Evolutionary conservation across 768 basidiomycete species (phyloP), one percentile per base, ranked within the genome.

Genomic region (Amanita thiersii): DNA sequence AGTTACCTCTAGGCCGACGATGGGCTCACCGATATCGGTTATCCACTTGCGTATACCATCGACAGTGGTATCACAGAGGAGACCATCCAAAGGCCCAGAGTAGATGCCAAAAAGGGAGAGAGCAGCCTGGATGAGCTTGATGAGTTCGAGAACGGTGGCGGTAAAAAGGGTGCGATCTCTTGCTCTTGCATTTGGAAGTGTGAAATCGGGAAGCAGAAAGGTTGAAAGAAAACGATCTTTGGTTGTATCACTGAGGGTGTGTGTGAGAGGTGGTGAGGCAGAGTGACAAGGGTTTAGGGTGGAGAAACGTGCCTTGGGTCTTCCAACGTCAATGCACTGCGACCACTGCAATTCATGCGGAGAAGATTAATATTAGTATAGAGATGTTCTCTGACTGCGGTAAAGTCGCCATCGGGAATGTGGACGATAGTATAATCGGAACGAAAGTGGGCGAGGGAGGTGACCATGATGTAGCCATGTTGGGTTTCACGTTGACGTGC

Each of bases 351-450:
- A 2, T 86, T 87, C 75, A 88, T 80, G n/a, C 88, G 75, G 31
- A 87, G 69, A 15, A 91, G 69, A 57, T 84, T 82, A 50, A 90
- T 86, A 53, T 90, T 91, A 38, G 79, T 70, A 58, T 84, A 86
- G 21, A 91, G 72, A 48, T 76, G 77, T 44, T 84, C 76, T 46
- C 72, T 73, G 23, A 70, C 68, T 28, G 71, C 68, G 14, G 73
- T 67, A 59, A 80, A 85, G 57, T 81, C 68, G 25, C 83, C 88
- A 33, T 69, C 61, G 0, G 86, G 86, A 39, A 91, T 77, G 45
- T 75, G 79, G 23, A 90, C 82, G 46, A 90, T 87, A 43, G 85
- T 85, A 56, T 78, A 86, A 65, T 90, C 87, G 1, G 86, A 88
- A 42, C 84, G 84, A 56, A 91, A 91, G 65, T 86, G 81, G 32